Percentiles rank a stretch among this genome's conserved stretches.
phyloP scores from a whole-genome alignment of 2,329 filamentous ascomycete species.

The Fusarium sp. region DNA sequence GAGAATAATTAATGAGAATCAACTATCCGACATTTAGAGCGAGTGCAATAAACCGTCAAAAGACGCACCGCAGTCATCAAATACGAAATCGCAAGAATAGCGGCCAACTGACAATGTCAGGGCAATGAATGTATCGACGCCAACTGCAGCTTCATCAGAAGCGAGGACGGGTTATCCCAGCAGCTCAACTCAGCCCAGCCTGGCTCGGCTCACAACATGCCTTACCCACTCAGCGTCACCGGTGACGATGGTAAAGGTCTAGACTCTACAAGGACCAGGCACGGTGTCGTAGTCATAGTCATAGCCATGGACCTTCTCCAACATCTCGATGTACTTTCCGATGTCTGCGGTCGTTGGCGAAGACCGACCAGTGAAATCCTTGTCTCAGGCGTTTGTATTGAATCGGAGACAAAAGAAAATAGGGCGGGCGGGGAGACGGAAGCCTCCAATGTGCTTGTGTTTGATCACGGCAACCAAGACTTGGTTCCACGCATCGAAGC shows the following conservation, averaged over 20 bases:
- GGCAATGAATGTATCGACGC: not conserved
- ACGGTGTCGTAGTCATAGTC: not conserved
- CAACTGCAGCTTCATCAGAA: not conserved
- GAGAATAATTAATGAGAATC: not conserved
- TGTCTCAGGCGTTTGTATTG: not conserved
- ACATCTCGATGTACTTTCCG: conserved; percentile 13
- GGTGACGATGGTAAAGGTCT: conserved; percentile 9
- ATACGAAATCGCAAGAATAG: not conserved
- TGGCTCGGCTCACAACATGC: not conserved
- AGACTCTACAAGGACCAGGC: conserved; percentile 5
- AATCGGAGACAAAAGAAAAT: conserved; percentile 5
- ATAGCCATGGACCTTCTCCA: not conserved
- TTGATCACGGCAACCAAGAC: conserved; percentile 22
- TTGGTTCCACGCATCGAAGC: conserved; percentile 26
- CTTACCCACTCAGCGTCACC: conserved; percentile 11
- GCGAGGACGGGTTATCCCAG: not conserved
- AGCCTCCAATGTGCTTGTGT: not conserved
- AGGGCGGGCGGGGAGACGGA: not conserved
- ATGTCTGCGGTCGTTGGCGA: not conserved
- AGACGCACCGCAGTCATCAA: not conserved
- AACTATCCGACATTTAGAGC: too few relatives aligned
- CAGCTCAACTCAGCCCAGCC: not conserved
- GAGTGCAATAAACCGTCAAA: not conserved
- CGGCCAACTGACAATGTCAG: not conserved
- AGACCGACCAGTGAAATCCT: not conserved